Conservation (phyloP, 2,329 filamentous ascomycete species). For the Arthrocladium fulminans region DNA sequence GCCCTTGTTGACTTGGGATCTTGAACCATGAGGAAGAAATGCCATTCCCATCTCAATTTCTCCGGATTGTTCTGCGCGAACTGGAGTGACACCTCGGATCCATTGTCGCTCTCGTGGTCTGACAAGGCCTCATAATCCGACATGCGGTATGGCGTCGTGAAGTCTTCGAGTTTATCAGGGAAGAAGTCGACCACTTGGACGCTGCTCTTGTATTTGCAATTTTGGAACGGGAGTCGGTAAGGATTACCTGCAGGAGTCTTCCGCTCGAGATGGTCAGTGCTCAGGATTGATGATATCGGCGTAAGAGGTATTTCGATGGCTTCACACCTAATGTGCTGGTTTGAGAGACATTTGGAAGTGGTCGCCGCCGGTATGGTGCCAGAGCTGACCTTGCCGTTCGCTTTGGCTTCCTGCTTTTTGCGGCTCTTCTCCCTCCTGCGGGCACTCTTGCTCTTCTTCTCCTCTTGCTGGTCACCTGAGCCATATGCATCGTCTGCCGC, state of each 20-base stretch:
- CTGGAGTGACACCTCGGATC: slow-evolving; percentile 14
- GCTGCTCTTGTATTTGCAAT: slow-evolving; percentile 56
- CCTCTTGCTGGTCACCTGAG: slow-evolving; percentile 11
- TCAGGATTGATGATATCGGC: slow-evolving; percentile 42
- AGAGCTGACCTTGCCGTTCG: background rate
- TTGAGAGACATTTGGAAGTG: slow-evolving; percentile 11
- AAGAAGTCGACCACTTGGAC: slow-evolving; percentile 77
- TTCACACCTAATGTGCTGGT: slow-evolving; percentile 38
- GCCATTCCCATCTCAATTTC: slow-evolving; percentile 65
- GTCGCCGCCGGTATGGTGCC: slow-evolving; percentile 5
- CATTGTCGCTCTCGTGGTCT: slow-evolving; percentile 25
- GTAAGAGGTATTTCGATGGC: slow-evolving; percentile 34
- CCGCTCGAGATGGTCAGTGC: slow-evolving; percentile 38
- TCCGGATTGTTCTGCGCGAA: slow-evolving; percentile 12
- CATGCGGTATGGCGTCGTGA: slow-evolving; percentile 46
- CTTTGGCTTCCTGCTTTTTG: slow-evolving; percentile 17
- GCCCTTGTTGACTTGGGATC: slow-evolving; percentile 44
- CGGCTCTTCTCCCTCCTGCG: slow-evolving; percentile 18
- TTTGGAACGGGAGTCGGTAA: slow-evolving; percentile 59
- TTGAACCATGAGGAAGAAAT: slow-evolving; percentile 70
- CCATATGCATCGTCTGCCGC: background rate
- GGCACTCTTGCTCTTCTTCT: slow-evolving; percentile 9
- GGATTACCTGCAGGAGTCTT: slow-evolving; percentile 37
- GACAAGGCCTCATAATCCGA: slow-evolving; percentile 46
- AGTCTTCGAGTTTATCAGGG: slow-evolving; percentile 62